phyloP scores from a whole-genome alignment of 441 rosid species.

The Croton laevigatus region DNA sequence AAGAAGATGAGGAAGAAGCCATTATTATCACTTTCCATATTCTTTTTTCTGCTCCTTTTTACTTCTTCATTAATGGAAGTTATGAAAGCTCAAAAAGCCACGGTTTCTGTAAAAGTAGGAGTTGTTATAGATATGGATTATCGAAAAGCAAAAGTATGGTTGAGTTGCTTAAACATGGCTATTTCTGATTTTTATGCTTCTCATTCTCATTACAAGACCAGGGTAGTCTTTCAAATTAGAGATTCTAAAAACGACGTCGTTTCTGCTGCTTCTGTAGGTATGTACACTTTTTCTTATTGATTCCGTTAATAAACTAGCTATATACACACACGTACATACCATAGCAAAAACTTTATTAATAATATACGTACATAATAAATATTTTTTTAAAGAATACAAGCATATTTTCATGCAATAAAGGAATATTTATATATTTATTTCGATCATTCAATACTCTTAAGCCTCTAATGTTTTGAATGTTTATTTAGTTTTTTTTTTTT shows the following conservation, averaged over 20 bases:
- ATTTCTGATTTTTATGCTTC: conserved; percentile 31
- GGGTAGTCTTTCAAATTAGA: conserved; percentile 21
- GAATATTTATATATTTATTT: no score
- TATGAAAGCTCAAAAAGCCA: conserved; percentile 6
- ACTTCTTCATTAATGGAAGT: neutral
- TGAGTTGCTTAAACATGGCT: conserved; percentile 36
- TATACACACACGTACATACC: no score
- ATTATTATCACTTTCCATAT: no score
- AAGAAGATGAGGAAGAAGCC: neutral
- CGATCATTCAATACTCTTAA: no score
- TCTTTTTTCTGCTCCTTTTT: neutral
- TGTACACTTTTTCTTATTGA: no score
- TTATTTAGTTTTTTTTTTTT: no score
- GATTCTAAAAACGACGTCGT: conserved; percentile 33
- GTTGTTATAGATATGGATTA: conserved; percentile 32
- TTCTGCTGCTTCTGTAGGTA: conserved; percentile 34
- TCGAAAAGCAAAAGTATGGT: conserved; percentile 21
- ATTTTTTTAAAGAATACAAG: no score
- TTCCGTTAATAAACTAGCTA: no score
- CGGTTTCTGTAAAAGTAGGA: conserved; percentile 32
- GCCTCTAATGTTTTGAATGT: no score
- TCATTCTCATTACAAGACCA: conserved; percentile 25
- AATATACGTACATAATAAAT: no score
- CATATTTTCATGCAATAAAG: no score
- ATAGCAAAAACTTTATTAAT: no score